Evolutionary conservation across 1,284 basidiomycete genomes (phyloP), one percentile per base, ranked within the genome.

Genomic region (Mycosarcoma maydis): DNA sequence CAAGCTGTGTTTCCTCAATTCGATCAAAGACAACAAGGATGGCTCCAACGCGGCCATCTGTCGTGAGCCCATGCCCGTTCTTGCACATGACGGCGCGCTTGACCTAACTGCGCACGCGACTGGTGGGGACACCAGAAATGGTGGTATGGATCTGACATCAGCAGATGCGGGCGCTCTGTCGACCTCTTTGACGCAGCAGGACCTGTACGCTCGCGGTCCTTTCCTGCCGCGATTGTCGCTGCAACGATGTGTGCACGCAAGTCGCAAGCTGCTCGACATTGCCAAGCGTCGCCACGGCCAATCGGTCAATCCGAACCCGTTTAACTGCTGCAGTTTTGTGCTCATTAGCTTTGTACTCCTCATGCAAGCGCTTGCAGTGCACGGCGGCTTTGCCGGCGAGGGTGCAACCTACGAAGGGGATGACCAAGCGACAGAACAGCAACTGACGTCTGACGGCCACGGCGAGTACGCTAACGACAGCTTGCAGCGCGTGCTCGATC

Each of bases 1-100:
- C 23, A 78, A 78, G 52, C 59, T 78, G 14, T 78, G 76, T 65
- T 78, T 78, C 58, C 65, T 78, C 53, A 77, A 72, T 39, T 74
- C 74, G 54, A 68, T 73, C 54, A 71, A 62, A 44, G 74, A 73
- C 47, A 65, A 58, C 54, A 60, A 44, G 32, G 71, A 72, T 37
- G 48, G 69, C 7, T 39, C 49, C 2, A 54, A 32, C 38, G 50
- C 47, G 11, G 53, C 54, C 2, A 72, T 73, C 11, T 78, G 74
- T 37, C 65, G 65, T 17, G 70, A 77, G 20, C 76, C 76, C 16
- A 69, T 76, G 69, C 66, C 72, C n/a, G 62, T 55, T 8, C 40
- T 67, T 36, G 58, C 59, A 2, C 41, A 48, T 20, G 60, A 58
- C 36, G 51, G 39, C 19, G 36, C 61, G 36, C 36, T 56, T 36